phyloP scores from a whole-genome alignment of 2,329 filamentous ascomycete species.

The Fusarium brevicatenulatum region DNA sequence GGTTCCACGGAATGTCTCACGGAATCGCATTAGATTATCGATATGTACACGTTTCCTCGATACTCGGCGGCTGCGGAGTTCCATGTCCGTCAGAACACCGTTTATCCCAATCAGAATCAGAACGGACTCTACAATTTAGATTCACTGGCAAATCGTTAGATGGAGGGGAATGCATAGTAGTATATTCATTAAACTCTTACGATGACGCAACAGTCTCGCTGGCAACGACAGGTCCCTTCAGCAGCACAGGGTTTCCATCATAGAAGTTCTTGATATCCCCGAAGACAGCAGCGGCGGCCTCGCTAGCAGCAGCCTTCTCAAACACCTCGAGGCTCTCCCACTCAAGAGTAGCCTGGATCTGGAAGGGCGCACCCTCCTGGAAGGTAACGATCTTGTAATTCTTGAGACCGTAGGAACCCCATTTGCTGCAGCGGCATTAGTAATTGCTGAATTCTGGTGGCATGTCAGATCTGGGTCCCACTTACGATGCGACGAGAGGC shows the following conservation, averaged over 20 bases:
- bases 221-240: slow-evolving; percentile 36
- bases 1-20: neutral
- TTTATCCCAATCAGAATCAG: neutral
- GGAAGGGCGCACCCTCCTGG: slow-evolving; percentile 28
- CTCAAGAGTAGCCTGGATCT: slow-evolving; percentile 40
- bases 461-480: neutral
- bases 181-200: neutral
- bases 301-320: slow-evolving; percentile 20
- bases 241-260: slow-evolving; percentile 24
- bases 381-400: slow-evolving; percentile 39
- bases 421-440: slow-evolving; percentile 21
- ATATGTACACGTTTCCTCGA: neutral
- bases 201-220: slow-evolving; percentile 6
- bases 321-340: slow-evolving; percentile 37
- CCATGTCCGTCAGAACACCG: neutral
- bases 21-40: neutral
- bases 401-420: slow-evolving; percentile 32
- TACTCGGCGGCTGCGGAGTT: neutral
- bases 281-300: slow-evolving; percentile 22
- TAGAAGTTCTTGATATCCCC: slow-evolving; percentile 41
- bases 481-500: slow-evolving; percentile 40
- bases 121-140: neutral
- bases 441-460: neutral
- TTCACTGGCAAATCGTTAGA: neutral
- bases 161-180: neutral